Conservation (phyloP, 83 land plant species). For the Thuja plicata region DNA sequence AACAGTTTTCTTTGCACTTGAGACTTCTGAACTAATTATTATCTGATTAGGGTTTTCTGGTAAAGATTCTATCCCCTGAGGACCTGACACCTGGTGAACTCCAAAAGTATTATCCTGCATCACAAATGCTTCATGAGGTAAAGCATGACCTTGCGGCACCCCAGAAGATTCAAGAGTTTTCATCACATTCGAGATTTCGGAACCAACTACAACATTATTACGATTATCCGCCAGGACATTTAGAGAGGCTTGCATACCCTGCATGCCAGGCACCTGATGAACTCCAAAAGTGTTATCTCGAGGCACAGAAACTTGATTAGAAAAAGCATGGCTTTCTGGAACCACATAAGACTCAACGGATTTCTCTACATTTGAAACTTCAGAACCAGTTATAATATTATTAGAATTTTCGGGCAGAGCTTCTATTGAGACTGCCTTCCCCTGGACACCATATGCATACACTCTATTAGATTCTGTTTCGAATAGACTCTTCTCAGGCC, state of each 20-base stretch:
- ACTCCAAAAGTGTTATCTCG: background rate
- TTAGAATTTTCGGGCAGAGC: background rate
- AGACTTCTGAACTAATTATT: background rate
- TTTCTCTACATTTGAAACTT: background rate
- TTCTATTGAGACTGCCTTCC: background rate
- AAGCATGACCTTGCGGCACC: background rate
- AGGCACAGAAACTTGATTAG: background rate
- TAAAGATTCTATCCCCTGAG: background rate
- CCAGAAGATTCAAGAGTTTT: conserved; percentile 2
- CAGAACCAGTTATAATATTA: background rate
- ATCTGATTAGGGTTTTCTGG: background rate
- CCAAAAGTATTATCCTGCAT: background rate
- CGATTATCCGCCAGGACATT: background rate
- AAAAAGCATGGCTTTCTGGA: background rate
- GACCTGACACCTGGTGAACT: background rate
- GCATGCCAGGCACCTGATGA: background rate
- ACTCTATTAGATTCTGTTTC: background rate
- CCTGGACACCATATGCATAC: background rate
- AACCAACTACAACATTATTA: background rate
- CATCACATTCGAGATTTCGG: background rate
- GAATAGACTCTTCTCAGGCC: background rate
- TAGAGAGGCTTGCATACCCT: background rate
- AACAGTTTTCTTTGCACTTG: background rate
- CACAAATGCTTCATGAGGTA: background rate
- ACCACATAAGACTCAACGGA: background rate